A percentile compares a stretch with the other conserved stretches of the same genome.
These are phyloP conservation scores for Symbiotaphrina buchneri DNA, from an alignment of 495 filamentous ascomycete species.

Conservation along the genomic window DNA sequence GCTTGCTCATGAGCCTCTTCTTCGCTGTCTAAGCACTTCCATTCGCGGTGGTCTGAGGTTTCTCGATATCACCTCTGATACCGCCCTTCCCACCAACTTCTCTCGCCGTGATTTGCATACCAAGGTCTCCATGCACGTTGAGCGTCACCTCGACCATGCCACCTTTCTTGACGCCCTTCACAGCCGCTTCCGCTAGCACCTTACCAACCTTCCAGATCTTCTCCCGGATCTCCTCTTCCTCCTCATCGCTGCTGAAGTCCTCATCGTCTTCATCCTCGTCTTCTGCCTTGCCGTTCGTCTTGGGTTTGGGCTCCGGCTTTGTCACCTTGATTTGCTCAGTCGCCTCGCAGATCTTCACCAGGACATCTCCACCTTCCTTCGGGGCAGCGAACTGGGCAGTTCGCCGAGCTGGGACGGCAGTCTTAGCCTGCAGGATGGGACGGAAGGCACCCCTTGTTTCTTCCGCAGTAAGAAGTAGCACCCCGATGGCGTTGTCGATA, in stretches of 20 bases:
- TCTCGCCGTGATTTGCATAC: slow-evolving; percentile 53
- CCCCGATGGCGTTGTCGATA: slow-evolving; percentile 68
- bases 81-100: slow-evolving; percentile 75
- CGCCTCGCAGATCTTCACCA: slow-evolving; percentile 75
- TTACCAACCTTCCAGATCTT: slow-evolving; percentile 81
- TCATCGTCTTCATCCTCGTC: slow-evolving; percentile 37
- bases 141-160: slow-evolving; percentile 84
- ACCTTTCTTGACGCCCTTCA: slow-evolving; percentile 68
- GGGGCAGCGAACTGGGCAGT: slow-evolving; percentile 53
- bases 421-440: slow-evolving; percentile 60
- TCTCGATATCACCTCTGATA: slow-evolving; percentile 47
- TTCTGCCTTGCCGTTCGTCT: slow-evolving; percentile 27
- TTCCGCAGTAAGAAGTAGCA: slow-evolving; percentile 46
- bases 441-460: slow-evolving; percentile 42
- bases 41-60: slow-evolving; percentile 15
- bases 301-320: slow-evolving; percentile 56
- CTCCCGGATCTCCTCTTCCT: slow-evolving; percentile 68
- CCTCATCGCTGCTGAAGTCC: slow-evolving; percentile 53
- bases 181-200: slow-evolving; percentile 64
- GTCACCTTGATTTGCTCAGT: slow-evolving; percentile 72
- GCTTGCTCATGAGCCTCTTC: too few species aligned
- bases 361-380: slow-evolving; percentile 59
- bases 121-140: slow-evolving; percentile 57
- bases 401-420: slow-evolving; percentile 71
- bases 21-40: slow-evolving; percentile 13